Evolutionary conservation across 2,329 filamentous ascomycete species (phyloP).

Genomic region (Sarocladium kiliense): DNA sequence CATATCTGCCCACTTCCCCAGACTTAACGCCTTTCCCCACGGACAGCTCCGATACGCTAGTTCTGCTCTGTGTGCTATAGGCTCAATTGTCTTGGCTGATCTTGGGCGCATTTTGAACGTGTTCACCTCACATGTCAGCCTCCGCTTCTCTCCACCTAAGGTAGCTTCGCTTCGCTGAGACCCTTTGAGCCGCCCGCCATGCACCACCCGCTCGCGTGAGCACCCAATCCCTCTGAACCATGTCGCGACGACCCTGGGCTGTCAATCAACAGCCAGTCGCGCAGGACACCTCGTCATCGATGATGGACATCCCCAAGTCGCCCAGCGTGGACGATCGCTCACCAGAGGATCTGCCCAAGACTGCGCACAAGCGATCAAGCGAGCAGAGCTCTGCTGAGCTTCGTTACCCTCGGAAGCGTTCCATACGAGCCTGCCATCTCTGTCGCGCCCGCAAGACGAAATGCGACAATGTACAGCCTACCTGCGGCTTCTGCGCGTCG

Average conservation of each 20-base stretch:
- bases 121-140: neutral
- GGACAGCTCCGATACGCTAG: neutral
- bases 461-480: constrained; percentile 30
- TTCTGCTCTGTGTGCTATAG: neutral
- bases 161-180: neutral
- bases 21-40: neutral
- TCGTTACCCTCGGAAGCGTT: constrained; percentile 25
- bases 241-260: neutral
- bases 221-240: neutral
- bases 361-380: neutral
- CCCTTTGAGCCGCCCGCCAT: neutral
- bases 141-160: neutral
- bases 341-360: neutral
- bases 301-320: neutral
- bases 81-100: neutral
- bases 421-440: constrained; percentile 28
- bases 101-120: too few species aligned
- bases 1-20: too few species aligned
- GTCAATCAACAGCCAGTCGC: neutral
- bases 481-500: constrained; percentile 29
- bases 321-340: neutral
- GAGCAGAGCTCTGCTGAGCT: constrained; percentile 14
- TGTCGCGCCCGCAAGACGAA: constrained; percentile 31
- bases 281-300: neutral
- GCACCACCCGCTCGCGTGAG: neutral